Evolutionary conservation across 305 asterid species (phyloP), one percentile per base, ranked within the genome.

Genomic region (Salvia sclarea): DNA sequence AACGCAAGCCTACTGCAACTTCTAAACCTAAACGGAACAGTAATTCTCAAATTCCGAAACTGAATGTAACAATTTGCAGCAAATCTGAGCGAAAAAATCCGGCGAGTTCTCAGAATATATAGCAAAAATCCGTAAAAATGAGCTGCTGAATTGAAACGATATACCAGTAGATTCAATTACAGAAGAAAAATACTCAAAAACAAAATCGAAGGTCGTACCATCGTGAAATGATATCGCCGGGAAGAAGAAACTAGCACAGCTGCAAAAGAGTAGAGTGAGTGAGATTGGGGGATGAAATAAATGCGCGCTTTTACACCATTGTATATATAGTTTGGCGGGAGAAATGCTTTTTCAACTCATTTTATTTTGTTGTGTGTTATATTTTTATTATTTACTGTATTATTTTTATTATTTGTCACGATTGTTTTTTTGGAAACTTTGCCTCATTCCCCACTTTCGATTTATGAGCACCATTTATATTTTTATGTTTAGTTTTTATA

Each of bases 141-240:
- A 50, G 70, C 40, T 14, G 70, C 58, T 41, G 49, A 69, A 66
- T 18, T 63, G 17, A 62, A 25, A 44, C 22, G 17, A 48, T 8
- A 7, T 12, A 49, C 52, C 21, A 5, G 38, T 28, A 17, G 37
- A 57, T 14, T 48, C 14, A 10, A 59, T 53, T 31, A 20, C 41
- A 28, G 65, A 54, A 3, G 37, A 7, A 43, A 31, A 56, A 56
- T n/a, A 1, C 28, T 5, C 12, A 58, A n/a, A 71, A 25, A 38
- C 2, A 6, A 61, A 25, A 14, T 16, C 22, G 1, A 13, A n/a
- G 58, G 66, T 56, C 71, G 47, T 76, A 82, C 89, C 89, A 84
- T 84, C 18, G 73, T 37, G 55, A 66, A 62, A 33, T 24, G 35
- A 47, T 68, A 40, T 35, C 8, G 58, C 30, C 64, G 58, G 31